phyloP scores from a whole-genome alignment of 164 flowering plant species.

The Aristolochia contorta region DNA sequence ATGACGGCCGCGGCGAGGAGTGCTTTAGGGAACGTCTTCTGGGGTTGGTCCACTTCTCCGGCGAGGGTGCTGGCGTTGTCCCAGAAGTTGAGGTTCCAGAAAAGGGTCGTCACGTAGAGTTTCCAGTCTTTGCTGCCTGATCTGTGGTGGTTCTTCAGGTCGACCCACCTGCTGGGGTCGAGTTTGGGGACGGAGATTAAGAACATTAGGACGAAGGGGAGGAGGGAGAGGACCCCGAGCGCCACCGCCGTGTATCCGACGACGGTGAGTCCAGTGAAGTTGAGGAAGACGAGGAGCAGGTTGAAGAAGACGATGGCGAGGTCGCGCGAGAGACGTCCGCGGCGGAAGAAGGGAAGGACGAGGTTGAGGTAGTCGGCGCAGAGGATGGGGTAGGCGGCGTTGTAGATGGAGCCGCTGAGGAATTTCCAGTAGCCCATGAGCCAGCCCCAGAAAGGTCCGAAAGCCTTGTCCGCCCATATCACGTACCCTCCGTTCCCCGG shows the following conservation, averaged over 20 bases:
- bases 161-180: conserved; percentile 43
- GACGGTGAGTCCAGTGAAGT: conserved; percentile 59
- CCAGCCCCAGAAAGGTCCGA: conserved; percentile 82
- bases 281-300: conserved; percentile 42
- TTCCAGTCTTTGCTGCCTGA: conserved; percentile 51
- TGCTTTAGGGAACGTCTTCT: conserved; percentile 42
- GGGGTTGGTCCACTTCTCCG: conserved; percentile 55
- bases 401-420: conserved; percentile 66
- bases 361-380: conserved; percentile 50
- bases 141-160: conserved; percentile 42
- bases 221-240: conserved; percentile 45
- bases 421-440: conserved; percentile 71
- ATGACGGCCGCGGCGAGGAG: conserved; percentile 39
- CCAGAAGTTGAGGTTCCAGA: conserved; percentile 93
- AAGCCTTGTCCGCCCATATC: conserved; percentile 67
- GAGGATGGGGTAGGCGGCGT: conserved; percentile 74
- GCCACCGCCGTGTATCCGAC: conserved; percentile 62
- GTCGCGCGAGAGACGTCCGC: conserved; percentile 39
- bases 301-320: conserved; percentile 39
- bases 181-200: conserved; percentile 54
- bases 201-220: conserved; percentile 58
- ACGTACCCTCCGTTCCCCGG: conserved; percentile 88
- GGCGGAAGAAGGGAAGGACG: conserved; percentile 31
- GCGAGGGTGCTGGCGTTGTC: conserved; percentile 77
- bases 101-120: conserved; percentile 62